Evolutionary conservation across 2,329 filamentous ascomycete genomes (phyloP), one percentile per base, ranked within the genome.

Genomic region (Geosmithia morbida): DNA sequence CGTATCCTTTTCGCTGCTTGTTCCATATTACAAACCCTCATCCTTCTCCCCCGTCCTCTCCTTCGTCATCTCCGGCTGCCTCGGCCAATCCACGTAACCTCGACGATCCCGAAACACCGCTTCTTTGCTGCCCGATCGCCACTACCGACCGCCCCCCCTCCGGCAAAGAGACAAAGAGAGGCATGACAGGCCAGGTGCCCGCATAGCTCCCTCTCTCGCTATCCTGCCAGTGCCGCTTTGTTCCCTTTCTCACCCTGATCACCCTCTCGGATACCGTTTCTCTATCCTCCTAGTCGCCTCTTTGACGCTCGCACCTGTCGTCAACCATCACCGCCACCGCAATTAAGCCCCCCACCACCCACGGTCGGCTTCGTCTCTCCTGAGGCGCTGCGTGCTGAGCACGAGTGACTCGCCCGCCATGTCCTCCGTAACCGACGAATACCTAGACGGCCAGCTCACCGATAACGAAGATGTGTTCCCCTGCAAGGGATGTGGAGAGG

Each of bases 401-500:
- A 30, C 41, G 19, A 45, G 29, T 29, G 10, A 37, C 14, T 43
- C 46, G 48, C 49, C 52, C 56, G 61, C 48, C 60, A 70, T 73
- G 67, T 62, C 72, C 48, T 66, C 66, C 54, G 57, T 66, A 42
- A 73, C 80, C 59, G 77, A 78, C 54, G 77, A 79, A 49, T 82
- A 79, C 56, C 63, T 79, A 53, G 79, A 83, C 51, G 72, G 66
- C 57, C 74, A 79, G 47, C 45, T 44, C 13, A 73, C 85, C 71
- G 87, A 94, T 51, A 74, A 76, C 52, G 87, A 94, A 57, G 88
- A 94, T 62, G 74, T 84, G 54, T 94, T 86, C 60, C 86, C 86
- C 51, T 95, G 88, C 72, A 94, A 94, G 71, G 87, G 87, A 50
- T 95, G 88, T 66, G 87, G 87, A 69, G 86, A 94, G 75, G 87